Evolutionary conservation across 495 filamentous ascomycete genomes (phyloP).

Genomic region (Podospora pseudopauciseta): DNA sequence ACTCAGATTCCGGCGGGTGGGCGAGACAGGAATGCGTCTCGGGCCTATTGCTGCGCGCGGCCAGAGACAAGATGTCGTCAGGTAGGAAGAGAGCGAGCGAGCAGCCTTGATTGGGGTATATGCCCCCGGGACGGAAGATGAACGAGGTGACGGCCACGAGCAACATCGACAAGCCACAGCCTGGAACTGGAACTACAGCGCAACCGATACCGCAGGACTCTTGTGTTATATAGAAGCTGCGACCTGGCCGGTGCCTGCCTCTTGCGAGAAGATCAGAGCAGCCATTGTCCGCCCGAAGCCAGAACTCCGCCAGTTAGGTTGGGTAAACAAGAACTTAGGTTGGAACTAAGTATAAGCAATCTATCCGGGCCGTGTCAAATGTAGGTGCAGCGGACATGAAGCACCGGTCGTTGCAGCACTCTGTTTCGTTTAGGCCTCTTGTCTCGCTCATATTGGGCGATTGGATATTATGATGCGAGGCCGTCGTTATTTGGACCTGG

Average conservation of each 20-base stretch:
- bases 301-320: not conserved
- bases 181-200: not conserved
- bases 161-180: conserved; percentile 1
- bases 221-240: conserved; percentile 22
- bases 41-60: conserved; percentile 3
- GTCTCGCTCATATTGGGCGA: conserved; percentile 9
- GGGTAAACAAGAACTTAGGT: not conserved
- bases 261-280: not conserved
- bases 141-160: not conserved
- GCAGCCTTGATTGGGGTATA: not conserved
- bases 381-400: conserved; percentile 25
- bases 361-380: conserved; percentile 26
- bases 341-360: conserved; percentile 19
- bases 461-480: conserved; percentile 6
- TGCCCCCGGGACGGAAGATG: conserved; percentile 3
- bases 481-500: conserved; percentile 19
- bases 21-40: conserved; percentile 10
- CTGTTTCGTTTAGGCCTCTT: conserved; percentile 1
- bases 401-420: not conserved
- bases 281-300: not conserved
- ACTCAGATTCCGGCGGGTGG: not conserved
- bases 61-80: conserved; percentile 4
- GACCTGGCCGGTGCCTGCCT: not conserved
- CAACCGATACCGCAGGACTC: not conserved
- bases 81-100: not conserved